Evolutionary conservation across 257 asterid species (phyloP).

Genomic region (Solanum acaule): DNA sequence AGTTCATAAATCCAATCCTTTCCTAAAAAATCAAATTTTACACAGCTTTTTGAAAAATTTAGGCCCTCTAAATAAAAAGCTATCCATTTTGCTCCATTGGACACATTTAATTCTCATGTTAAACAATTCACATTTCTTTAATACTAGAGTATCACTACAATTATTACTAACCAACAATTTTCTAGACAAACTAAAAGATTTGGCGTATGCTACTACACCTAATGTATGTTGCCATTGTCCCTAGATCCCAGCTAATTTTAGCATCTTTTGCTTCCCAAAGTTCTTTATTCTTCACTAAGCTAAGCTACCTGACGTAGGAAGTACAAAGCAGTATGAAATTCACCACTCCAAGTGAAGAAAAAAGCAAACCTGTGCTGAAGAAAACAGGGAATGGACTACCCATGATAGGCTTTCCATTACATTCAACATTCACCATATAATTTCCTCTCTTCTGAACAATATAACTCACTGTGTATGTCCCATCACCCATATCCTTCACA

Average conservation of each 20-base stretch:
- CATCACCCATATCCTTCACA: constrained; percentile 91
- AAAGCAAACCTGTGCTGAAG: constrained; percentile 71
- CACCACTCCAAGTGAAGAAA: background rate
- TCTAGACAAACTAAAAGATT: background rate
- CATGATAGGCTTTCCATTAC: constrained; percentile 87
- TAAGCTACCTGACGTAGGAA: background rate
- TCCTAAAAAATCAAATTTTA: background rate
- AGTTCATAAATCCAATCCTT: background rate
- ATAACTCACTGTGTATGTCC: constrained; percentile 76
- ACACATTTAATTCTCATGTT: background rate
- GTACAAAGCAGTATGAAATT: background rate
- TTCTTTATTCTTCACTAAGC: background rate
- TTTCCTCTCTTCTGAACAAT: constrained; percentile 88
- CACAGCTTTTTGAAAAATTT: background rate
- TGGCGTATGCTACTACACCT: background rate
- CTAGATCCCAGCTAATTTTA: background rate
- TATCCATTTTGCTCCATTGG: background rate
- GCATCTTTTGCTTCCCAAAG: background rate
- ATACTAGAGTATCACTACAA: background rate
- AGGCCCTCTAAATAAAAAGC: background rate
- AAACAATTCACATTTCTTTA: background rate
- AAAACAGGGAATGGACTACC: constrained; percentile 99
- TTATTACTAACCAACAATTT: background rate
- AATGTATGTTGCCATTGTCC: background rate
- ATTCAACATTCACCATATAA: constrained; percentile 92